Percentiles rank a stretch among this genome's conserved stretches.
Conservation (phyloP, 306 rosid species). For the Castanopsis chinensis region DNA sequence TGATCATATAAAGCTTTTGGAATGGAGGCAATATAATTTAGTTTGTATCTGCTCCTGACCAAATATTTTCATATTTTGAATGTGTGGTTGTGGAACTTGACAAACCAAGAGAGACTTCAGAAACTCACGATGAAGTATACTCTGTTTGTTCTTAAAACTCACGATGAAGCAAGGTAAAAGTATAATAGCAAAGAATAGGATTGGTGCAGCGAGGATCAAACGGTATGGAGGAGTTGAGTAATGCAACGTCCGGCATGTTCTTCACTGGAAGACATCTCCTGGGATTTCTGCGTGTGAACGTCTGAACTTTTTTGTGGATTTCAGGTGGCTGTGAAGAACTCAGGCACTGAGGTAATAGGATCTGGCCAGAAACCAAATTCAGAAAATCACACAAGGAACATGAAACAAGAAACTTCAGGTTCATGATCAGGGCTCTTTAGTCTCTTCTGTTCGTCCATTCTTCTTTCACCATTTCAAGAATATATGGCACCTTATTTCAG, state of each 20-base stretch:
- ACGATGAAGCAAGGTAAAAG: no score
- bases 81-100: background rate
- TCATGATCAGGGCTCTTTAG: background rate
- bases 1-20: no score
- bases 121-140: background rate
- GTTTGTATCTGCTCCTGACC: background rate
- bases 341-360: slow-evolving; percentile 25
- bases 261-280: background rate
- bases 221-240: background rate
- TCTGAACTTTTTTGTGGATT: slow-evolving; percentile 12
- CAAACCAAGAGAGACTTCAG: background rate
- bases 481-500: background rate
- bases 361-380: slow-evolving; percentile 36
- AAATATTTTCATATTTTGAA: background rate
- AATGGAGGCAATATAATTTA: background rate
- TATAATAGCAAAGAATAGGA: background rate
- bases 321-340: slow-evolving; percentile 36
- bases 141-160: no score
- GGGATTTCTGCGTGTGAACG: background rate
- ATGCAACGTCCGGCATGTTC: background rate
- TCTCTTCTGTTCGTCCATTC: background rate
- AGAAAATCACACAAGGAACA: slow-evolving; percentile 34
- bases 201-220: background rate
- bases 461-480: background rate
- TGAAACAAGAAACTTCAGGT: slow-evolving; percentile 40